phyloP scores from a whole-genome alignment of 768 basidiomycete species.

The Phylloporus rhodoxanthus region DNA sequence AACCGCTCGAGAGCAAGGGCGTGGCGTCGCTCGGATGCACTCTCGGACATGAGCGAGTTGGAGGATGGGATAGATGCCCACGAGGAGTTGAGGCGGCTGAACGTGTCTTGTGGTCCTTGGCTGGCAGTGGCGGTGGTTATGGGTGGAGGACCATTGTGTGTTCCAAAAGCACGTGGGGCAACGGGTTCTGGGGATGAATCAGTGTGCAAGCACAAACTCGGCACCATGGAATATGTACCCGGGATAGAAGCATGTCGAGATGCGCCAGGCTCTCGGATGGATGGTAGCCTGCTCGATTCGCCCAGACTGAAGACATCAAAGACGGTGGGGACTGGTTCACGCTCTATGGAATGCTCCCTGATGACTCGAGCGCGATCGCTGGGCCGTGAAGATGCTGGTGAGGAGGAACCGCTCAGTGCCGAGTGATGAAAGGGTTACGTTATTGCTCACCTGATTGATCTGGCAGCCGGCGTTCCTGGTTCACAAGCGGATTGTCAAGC shows the following conservation, averaged over 20 bases:
- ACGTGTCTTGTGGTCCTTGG: conserved; percentile 12
- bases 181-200: conserved; percentile 14
- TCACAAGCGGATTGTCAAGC: conserved; percentile 3
- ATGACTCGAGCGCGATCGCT: conserved; percentile 16
- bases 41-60: conserved; percentile 41
- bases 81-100: conserved; percentile 20
- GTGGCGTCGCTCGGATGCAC: conserved; percentile 38
- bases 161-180: conserved; percentile 10
- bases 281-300: conserved; percentile 14
- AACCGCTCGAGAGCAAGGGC: conserved; percentile 34
- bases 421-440: conserved; percentile 5
- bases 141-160: conserved; percentile 9
- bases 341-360: conserved; percentile 19
- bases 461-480: conserved; percentile 1
- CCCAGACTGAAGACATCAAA: conserved; percentile 28
- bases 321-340: conserved; percentile 21
- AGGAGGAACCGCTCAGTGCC: neutral
- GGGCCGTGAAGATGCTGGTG: conserved; percentile 4
- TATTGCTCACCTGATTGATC: conserved; percentile 7
- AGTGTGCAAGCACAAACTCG: neutral
- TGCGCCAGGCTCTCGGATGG: conserved; percentile 5
- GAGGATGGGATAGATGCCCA: conserved; percentile 31
- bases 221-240: conserved; percentile 7
- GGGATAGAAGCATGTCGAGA: conserved; percentile 9
- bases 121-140: conserved; percentile 6